Percentiles rank a stretch among this genome's conserved stretches.
These are phyloP conservation scores for Ceratocystis lukuohia DNA, from an alignment of 2,329 filamentous ascomycete species.

Conservation along the genomic window DNA sequence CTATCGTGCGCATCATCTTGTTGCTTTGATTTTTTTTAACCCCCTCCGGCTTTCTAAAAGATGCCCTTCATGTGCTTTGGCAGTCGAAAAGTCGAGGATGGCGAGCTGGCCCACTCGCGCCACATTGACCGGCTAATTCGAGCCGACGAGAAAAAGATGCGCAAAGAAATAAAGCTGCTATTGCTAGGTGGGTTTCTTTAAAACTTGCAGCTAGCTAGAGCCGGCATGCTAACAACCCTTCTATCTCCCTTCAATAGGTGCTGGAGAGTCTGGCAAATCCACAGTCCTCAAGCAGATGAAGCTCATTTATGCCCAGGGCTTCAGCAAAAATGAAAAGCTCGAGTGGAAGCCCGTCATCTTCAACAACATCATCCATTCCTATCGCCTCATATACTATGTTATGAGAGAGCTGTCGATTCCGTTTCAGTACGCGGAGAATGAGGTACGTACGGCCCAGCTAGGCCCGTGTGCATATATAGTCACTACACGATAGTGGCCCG, in stretches of 20 bases:
- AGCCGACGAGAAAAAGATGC: constrained; percentile 73
- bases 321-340: constrained; percentile 75
- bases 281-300: constrained; percentile 99
- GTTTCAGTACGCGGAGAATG: constrained; percentile 66
- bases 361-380: constrained; percentile 83
- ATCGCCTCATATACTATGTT: constrained; percentile 77
- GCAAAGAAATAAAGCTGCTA: constrained; percentile 84
- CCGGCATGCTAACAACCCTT: constrained; percentile 18
- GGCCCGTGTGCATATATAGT: not conserved
- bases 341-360: constrained; percentile 95
- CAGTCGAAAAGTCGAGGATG: constrained; percentile 37
- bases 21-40: not conserved
- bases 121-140: constrained; percentile 81
- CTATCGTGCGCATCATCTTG: not conserved
- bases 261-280: constrained; percentile 81
- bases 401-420: constrained; percentile 75
- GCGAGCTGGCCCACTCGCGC: constrained; percentile 42
- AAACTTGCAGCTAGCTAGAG: constrained; percentile 23
- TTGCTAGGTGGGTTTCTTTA: constrained; percentile 54
- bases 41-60: not conserved
- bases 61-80: constrained; percentile 49
- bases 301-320: constrained; percentile 87
- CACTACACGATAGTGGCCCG: not conserved
- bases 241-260: constrained; percentile 43
- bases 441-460: constrained; percentile 37